These are phyloP conservation scores for Stenogyne calaminthoides DNA, from an alignment of 305 asterid species.

Conservation along the genomic window DNA sequence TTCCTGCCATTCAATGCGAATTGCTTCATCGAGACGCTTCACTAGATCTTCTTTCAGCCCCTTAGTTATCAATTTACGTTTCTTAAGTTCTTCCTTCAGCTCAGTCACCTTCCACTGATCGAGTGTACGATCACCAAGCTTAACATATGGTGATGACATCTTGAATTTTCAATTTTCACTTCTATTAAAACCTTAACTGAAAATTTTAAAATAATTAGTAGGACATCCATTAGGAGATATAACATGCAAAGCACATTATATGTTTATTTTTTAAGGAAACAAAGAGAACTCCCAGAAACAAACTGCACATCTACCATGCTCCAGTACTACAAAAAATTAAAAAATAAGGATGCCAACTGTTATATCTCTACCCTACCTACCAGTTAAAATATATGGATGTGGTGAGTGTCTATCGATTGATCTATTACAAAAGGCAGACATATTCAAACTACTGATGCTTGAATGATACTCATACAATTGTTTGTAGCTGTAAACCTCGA, in stretches of 20 bases:
- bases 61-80: conserved; percentile 61
- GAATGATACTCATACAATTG: background rate
- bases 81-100: conserved; percentile 89
- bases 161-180: conserved; percentile 30
- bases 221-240: background rate
- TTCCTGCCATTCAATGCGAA: conserved; percentile 55
- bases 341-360: background rate
- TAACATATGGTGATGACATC: conserved; percentile 78
- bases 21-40: conserved; percentile 74
- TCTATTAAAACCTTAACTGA: conserved; percentile 35
- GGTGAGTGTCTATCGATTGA: background rate
- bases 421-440: background rate
- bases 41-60: conserved; percentile 84
- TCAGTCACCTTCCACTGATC: conserved; percentile 95
- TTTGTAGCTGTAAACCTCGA: background rate
- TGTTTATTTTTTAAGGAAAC: background rate
- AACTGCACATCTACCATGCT: background rate
- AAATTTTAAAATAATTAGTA: conserved; percentile 9
- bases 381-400: background rate
- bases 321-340: background rate
- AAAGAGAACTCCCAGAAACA: background rate
- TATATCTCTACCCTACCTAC: background rate
- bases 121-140: conserved; percentile 62
- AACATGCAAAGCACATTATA: background rate
- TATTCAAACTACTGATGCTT: background rate